These are phyloP conservation scores for Tetrahymena borealis DNA, from an alignment of 73 alveolate genomes.

Conservation along the genomic window DNA sequence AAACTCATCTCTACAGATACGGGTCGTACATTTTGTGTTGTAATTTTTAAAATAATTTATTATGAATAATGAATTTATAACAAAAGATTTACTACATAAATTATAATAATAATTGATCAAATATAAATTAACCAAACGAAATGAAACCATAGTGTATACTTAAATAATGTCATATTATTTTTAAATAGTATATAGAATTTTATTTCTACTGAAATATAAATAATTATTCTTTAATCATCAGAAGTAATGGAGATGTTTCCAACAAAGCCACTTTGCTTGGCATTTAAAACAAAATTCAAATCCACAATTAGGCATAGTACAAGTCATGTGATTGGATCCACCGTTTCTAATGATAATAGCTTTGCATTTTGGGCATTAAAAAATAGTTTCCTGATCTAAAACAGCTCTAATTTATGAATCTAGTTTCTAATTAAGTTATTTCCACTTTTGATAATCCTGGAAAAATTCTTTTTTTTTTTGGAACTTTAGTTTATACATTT, in stretches of 20 bases:
- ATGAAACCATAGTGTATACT: no score
- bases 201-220: no score
- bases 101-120: no score
- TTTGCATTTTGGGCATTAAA: not conserved
- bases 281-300: not conserved
- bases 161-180: no score
- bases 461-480: not conserved
- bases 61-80: no score
- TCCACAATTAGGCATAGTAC: not conserved
- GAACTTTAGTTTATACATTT: not conserved
- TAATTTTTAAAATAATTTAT: no score
- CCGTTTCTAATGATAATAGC: not conserved
- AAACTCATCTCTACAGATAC: constrained; percentile 2
- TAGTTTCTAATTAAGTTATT: not conserved
- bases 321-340: not conserved
- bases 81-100: no score
- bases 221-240: no score
- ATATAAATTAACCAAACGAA: no score
- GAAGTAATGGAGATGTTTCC: not conserved
- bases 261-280: not conserved
- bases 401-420: not conserved
- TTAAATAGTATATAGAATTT: no score
- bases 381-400: not conserved
- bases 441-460: not conserved
- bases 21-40: not conserved